Base-by-base conservation (phyloP, 148 eudicot species). In the Amaranthus palmeri region DNA sequence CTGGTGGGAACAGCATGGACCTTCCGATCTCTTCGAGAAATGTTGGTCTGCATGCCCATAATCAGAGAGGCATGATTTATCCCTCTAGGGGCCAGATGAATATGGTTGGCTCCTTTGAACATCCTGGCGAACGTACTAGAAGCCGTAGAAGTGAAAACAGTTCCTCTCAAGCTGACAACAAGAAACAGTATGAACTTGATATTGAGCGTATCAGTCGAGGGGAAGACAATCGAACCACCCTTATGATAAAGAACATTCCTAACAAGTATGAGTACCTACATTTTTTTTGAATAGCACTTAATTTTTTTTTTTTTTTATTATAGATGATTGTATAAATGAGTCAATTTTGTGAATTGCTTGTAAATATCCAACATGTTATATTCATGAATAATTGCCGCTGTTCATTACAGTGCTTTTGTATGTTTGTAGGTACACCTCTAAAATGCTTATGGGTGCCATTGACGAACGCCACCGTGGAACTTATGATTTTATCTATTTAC, bases 181-280 rank as follows among this genome's bases (percentile, higher is more conserved):
- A 85, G 81, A 92, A 86, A 51, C 97, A 85, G 68, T 92, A 82
- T 79, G 96, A 92, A 83, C 96, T 92, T 74, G 92, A 92, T 75
- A 44, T 92, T 67, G 96, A 86, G 45, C 83, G 90, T 56, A 92
- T 92, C 73, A 41, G 80, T 74, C 85, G 81, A 36, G 92, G 96
- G 70, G 92, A 90, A 59, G 97, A 92, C 81, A 84, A 83, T 55
- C 82, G 96, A 77, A 92, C 97, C 18, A 92, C 97, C 18, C 86
- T 92, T 10, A 92, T 92, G 97, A 83, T 92, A 63, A 92, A 92
- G 86, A 92, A 92, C 79, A 92, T 92, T 76, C 97, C 96, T 57
- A 92, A 92, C 88, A 92, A 92, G 97, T 92, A 92, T 87, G 90
- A 92, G 97, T 92, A 92, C 13, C 88, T 83, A 25, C 58, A n/a